A percentile compares a stretch with the other conserved stretches of the same genome.
phyloP scores from a whole-genome alignment of 495 filamentous ascomycete genomes.

The Penicillium simplicissimum region DNA sequence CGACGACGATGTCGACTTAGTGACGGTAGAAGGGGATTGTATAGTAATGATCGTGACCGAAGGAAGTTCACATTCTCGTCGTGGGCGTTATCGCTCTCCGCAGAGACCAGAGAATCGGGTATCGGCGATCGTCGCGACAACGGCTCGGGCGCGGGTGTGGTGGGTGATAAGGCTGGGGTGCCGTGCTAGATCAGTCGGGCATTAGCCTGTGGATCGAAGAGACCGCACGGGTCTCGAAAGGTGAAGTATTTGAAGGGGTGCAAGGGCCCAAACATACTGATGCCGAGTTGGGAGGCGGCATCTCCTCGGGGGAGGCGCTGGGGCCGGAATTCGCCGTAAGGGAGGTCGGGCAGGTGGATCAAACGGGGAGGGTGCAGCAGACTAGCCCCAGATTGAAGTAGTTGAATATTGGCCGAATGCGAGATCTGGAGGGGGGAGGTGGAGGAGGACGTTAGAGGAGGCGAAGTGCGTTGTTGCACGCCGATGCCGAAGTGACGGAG shows the following conservation, averaged over 20 bases:
- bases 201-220: conserved; percentile 3
- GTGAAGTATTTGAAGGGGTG: background rate
- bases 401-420: background rate
- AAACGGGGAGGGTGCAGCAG: conserved; percentile 5
- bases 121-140: conserved; percentile 36
- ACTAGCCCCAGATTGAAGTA: background rate
- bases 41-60: conserved; percentile 43
- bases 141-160: conserved; percentile 29
- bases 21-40: conserved; percentile 36
- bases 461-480: background rate
- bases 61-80: conserved; percentile 62
- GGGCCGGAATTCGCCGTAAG: conserved; percentile 24
- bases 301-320: conserved; percentile 16
- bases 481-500: conserved; percentile 1
- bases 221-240: background rate
- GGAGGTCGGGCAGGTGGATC: conserved; percentile 16
- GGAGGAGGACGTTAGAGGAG: background rate
- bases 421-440: background rate
- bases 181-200: conserved; percentile 25
- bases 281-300: conserved; percentile 36
- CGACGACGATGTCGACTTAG: conserved; percentile 41
- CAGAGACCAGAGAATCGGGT: conserved; percentile 43
- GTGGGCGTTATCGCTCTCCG: conserved; percentile 54
- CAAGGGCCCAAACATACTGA: conserved; percentile 19
- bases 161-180: conserved; percentile 33